Evolutionary conservation across 2,329 filamentous ascomycete species (phyloP).

Genomic region (Eutypa lata): DNA sequence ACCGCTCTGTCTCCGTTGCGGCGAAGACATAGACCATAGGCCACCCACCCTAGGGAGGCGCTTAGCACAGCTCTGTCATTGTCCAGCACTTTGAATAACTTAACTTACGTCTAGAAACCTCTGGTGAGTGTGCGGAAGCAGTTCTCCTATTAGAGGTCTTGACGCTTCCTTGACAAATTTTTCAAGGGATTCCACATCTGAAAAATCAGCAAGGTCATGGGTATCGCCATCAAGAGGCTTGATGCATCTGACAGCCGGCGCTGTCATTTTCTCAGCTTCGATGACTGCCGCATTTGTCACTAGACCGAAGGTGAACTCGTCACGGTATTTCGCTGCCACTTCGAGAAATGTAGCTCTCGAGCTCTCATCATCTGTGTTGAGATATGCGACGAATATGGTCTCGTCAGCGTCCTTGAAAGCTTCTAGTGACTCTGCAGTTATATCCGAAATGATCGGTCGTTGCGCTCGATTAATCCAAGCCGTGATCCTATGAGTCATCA

Average conservation of each 20-base stretch:
- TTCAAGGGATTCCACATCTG: conserved; percentile 19
- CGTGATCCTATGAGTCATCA: conserved; percentile 10
- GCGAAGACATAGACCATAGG: conserved; percentile 38
- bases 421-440: conserved; percentile 15
- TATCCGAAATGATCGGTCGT: conserved; percentile 22
- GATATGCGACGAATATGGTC: conserved; percentile 29
- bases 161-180: conserved; percentile 22
- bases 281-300: conserved; percentile 12
- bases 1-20: conserved; percentile 23
- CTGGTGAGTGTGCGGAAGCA: conserved; percentile 29
- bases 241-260: conserved; percentile 27
- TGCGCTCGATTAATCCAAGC: conserved; percentile 22
- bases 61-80: background rate
- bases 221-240: conserved; percentile 26
- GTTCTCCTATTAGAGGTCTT: conserved; percentile 29
- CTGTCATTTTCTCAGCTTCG: conserved; percentile 10
- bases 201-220: conserved; percentile 10
- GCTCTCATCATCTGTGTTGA: conserved; percentile 16
- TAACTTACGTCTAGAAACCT: conserved; percentile 32
- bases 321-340: conserved; percentile 23
- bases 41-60: conserved; percentile 25
- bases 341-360: conserved; percentile 18
- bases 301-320: conserved; percentile 34
- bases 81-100: background rate
- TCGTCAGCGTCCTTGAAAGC: conserved; percentile 29